Conservation (phyloP, 2,329 filamentous ascomycete genomes). For the Neofusicoccum laricinum region DNA sequence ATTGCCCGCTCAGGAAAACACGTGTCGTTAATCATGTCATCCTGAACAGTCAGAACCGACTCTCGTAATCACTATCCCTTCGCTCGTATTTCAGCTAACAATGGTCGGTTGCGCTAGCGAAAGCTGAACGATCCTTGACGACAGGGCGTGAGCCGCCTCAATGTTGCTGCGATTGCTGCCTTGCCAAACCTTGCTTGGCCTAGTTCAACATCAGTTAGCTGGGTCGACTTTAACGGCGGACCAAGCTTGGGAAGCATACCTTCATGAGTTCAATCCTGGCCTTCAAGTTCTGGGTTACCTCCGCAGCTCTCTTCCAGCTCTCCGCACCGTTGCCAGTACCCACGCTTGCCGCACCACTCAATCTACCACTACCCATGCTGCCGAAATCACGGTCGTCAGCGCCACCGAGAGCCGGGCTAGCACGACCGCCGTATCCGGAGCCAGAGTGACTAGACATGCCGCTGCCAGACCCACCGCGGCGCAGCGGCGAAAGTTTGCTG, state of each 20-base stretch:
- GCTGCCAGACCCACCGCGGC: slow-evolving; percentile 28
- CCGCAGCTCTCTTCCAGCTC: slow-evolving; percentile 95
- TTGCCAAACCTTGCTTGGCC: slow-evolving; percentile 39
- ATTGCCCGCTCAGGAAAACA: not conserved
- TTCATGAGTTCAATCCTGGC: slow-evolving; percentile 99
- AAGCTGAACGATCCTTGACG: not conserved
- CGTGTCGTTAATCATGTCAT: slow-evolving; percentile 3
- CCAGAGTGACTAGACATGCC: slow-evolving; percentile 25
- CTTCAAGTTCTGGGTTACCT: slow-evolving; percentile 96
- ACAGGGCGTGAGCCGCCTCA: not conserved
- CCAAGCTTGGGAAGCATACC: slow-evolving; percentile 40
- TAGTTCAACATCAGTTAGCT: slow-evolving; percentile 22
- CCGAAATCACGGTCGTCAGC: slow-evolving; percentile 18
- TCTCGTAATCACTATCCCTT: not conserved
- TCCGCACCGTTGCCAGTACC: slow-evolving; percentile 52
- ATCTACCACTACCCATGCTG: not conserved
- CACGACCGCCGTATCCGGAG: slow-evolving; percentile 32
- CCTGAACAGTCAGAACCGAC: not conserved
- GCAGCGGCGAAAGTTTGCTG: slow-evolving; percentile 38
- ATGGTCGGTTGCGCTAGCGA: not conserved
- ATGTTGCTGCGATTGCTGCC: slow-evolving; percentile 25
- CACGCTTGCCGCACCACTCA: slow-evolving; percentile 22
- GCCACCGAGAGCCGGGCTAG: slow-evolving; percentile 31
- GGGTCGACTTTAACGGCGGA: too few relatives aligned
- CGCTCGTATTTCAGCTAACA: not conserved